A percentile compares a stretch with the other conserved stretches of the same genome.
phyloP scores from a whole-genome alignment of 139 green algal species.

The Helicosporidium sp. region DNA sequence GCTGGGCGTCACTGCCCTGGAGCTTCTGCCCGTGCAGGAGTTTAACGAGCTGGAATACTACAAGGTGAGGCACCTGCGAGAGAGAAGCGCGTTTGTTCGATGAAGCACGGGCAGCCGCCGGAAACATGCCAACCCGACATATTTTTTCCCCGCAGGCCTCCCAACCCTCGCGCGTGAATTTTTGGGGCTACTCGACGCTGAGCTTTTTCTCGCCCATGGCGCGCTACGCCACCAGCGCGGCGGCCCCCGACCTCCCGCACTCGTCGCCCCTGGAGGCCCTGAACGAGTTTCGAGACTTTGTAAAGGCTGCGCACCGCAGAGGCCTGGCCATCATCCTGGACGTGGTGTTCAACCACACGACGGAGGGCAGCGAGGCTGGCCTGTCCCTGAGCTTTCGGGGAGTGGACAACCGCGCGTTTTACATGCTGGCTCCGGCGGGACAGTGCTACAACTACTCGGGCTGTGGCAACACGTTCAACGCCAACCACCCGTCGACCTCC shows the following conservation, averaged over 20 bases:
- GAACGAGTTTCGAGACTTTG: constrained; percentile 25
- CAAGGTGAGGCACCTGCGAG: constrained; percentile 18
- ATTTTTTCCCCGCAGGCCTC: no score
- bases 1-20: constrained; percentile 83
- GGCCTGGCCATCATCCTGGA: constrained; percentile 97
- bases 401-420: constrained; percentile 90
- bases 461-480: constrained; percentile 98
- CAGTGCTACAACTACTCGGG: constrained; percentile 96
- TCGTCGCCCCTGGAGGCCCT: not conserved
- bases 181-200: constrained; percentile 94
- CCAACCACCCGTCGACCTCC: constrained; percentile 82
- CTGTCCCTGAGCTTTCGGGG: constrained; percentile 82
- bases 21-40: constrained; percentile 87
- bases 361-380: constrained; percentile 81
- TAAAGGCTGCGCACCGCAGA: constrained; percentile 67
- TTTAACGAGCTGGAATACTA: constrained; percentile 99
- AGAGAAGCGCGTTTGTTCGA: no score
- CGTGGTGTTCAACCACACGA: constrained; percentile 98
- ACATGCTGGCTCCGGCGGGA: constrained; percentile 86
- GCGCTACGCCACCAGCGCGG: constrained; percentile 35
- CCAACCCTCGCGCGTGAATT: no score
- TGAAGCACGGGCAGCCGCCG: no score
- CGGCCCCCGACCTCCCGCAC: constrained; percentile 29
- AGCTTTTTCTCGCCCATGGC: constrained; percentile 89
- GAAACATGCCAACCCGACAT: not conserved